A percentile compares a stretch with the other conserved stretches of the same genome.
Conservation (phyloP, 2,329 filamentous ascomycete species). For the Alternaria sp. region DNA sequence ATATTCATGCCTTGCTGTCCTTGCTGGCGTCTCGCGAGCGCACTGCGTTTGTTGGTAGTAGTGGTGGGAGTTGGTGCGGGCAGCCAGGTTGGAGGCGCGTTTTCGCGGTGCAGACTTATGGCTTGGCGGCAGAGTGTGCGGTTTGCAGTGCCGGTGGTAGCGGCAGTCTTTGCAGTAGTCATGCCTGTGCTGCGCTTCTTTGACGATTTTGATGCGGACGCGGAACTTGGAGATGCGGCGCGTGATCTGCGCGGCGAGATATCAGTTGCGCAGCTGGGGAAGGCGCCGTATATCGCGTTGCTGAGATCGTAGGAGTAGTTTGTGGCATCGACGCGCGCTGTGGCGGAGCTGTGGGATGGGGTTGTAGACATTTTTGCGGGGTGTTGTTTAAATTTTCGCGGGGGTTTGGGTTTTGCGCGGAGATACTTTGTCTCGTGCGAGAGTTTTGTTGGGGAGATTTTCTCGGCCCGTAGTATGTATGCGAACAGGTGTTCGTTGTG, state of each 20-base stretch:
- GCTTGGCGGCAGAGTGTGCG: not conserved
- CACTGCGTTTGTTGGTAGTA: constrained; percentile 5
- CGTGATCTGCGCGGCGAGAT: constrained; percentile 14
- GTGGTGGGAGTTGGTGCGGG: constrained; percentile 6
- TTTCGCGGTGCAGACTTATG: constrained; percentile 10
- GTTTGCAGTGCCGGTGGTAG: not conserved
- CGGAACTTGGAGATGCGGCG: constrained; percentile 9
- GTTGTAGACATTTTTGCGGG: not conserved
- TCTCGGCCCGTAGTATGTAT: not conserved
- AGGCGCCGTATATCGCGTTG: constrained; percentile 21
- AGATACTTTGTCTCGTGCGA: not conserved
- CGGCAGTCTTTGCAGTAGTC: too few relatives aligned
- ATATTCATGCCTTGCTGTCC: constrained; percentile 6
- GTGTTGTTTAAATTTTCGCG: not conserved
- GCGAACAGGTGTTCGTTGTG: constrained; percentile 13
- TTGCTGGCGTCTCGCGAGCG: constrained; percentile 1
- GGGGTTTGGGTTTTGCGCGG: not conserved
- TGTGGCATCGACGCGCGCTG: constrained; percentile 27
- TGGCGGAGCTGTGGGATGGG: constrained; percentile 13
- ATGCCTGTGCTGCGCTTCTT: constrained; percentile 12
- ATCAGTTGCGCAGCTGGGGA: constrained; percentile 24
- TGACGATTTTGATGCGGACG: constrained; percentile 6
- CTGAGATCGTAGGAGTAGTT: constrained; percentile 19
- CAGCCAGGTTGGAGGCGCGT: constrained; percentile 22
- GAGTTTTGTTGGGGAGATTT: not conserved